Evolutionary conservation across 2,329 filamentous ascomycete species (phyloP).

Genomic region (Colletotrichum sp.): DNA sequence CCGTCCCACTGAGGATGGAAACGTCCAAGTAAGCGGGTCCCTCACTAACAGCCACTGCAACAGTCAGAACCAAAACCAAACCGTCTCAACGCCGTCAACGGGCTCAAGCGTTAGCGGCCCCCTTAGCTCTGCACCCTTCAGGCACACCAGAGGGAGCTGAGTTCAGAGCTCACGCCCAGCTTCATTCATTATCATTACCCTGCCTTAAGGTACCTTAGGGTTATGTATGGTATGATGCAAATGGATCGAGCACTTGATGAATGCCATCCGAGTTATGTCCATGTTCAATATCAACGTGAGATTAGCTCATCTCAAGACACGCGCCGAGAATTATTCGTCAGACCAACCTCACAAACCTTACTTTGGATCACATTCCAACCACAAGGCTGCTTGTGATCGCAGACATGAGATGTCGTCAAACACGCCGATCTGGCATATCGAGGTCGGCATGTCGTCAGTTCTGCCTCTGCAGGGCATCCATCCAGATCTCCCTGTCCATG

Average conservation of each 20-base stretch:
- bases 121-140: background rate
- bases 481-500: background rate
- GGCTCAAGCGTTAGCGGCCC: conserved; percentile 11
- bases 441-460: background rate
- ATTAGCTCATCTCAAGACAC: background rate
- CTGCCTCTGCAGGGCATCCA: background rate
- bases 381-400: background rate
- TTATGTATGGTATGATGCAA: background rate
- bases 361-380: background rate
- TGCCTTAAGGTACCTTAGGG: background rate
- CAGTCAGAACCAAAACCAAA: background rate
- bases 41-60: background rate
- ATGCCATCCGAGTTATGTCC: background rate
- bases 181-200: background rate
- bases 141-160: background rate
- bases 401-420: background rate
- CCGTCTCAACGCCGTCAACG: conserved; percentile 8
- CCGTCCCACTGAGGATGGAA: background rate
- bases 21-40: background rate
- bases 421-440: background rate
- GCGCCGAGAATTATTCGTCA: background rate
- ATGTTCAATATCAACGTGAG: background rate
- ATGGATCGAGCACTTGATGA: background rate
- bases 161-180: background rate
- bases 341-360: background rate